Evolutionary conservation across 2,329 filamentous ascomycete species (phyloP).

Genomic region (Thielaviopsis populi): DNA sequence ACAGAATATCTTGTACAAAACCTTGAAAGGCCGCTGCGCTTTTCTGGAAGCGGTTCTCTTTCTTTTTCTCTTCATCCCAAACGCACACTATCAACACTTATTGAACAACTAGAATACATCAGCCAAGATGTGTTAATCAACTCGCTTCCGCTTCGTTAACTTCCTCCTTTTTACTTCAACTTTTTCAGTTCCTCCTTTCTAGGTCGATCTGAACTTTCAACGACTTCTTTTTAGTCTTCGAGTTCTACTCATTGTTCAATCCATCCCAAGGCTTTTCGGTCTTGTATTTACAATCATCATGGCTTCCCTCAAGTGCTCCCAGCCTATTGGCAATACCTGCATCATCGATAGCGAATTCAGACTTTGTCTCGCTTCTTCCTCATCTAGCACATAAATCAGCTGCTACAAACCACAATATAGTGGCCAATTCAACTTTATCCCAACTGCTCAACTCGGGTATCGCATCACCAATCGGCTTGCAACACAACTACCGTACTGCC

Average conservation of each 20-base stretch:
- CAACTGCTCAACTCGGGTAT: background rate
- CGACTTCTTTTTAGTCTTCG: constrained; percentile 27
- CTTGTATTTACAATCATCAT: constrained; percentile 64
- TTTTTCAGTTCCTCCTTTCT: constrained; percentile 33
- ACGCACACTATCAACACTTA: background rate
- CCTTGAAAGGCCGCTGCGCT: background rate
- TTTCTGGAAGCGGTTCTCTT: background rate
- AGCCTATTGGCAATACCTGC: constrained; percentile 50
- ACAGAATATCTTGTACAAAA: background rate
- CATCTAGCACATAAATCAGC: constrained; percentile 27
- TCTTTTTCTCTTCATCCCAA: constrained; percentile 1
- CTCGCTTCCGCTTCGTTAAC: constrained; percentile 20
- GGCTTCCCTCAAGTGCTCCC: constrained; percentile 55
- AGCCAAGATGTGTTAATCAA: constrained; percentile 46
- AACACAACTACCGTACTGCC: background rate
- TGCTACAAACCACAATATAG: background rate
- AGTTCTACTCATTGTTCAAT: constrained; percentile 48
- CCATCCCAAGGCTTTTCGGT: constrained; percentile 51
- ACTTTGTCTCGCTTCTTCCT: constrained; percentile 65
- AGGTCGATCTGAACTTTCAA: constrained; percentile 54
- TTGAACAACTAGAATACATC: constrained; percentile 20
- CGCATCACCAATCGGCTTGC: background rate
- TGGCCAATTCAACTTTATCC: background rate
- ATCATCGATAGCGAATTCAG: constrained; percentile 44
- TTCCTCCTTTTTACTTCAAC: background rate